These are phyloP conservation scores for Naganishia albida DNA, from an alignment of 1,284 basidiomycete genomes.

Conservation along the genomic window DNA sequence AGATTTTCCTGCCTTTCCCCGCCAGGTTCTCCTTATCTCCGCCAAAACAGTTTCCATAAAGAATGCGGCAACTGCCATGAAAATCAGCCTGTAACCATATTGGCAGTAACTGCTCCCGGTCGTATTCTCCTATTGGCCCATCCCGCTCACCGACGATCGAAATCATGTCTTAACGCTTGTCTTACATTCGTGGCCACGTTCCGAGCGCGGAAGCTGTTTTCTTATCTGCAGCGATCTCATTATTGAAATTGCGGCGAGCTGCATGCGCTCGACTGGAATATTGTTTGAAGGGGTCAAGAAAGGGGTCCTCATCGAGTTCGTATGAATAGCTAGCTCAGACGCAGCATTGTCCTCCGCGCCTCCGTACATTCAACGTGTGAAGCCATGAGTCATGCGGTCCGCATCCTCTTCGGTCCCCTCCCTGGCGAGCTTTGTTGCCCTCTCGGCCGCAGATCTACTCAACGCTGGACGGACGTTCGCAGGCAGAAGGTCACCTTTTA, in stretches of 20 bases:
- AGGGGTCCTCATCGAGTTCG: too few relatives aligned
- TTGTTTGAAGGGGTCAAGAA: too few relatives aligned
- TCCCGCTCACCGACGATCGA: neutral
- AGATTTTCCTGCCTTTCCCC: neutral
- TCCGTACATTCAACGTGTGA: too few relatives aligned
- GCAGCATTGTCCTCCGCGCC: too few relatives aligned
- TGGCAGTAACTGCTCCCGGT: neutral
- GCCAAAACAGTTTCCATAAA: slow-evolving; percentile 1
- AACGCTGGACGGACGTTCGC: too few relatives aligned
- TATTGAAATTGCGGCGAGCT: neutral
- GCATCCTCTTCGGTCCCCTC: too few relatives aligned
- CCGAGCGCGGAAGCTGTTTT: neutral
- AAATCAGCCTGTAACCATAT: neutral
- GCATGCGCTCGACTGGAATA: neutral
- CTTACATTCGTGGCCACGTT: too few relatives aligned
- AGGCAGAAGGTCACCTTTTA: too few relatives aligned
- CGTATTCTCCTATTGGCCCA: slow-evolving; percentile 1
- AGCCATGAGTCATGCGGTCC: too few relatives aligned
- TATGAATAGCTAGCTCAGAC: too few relatives aligned
- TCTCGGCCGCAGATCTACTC: too few relatives aligned
- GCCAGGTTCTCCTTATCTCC: slow-evolving; percentile 7
- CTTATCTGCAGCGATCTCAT: neutral
- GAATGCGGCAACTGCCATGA: slow-evolving; percentile 3
- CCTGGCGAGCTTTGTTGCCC: too few relatives aligned
- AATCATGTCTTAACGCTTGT: slow-evolving; percentile 6